phyloP scores from a whole-genome alignment of 768 basidiomycete genomes.

The Infundibulicybe gibba region DNA sequence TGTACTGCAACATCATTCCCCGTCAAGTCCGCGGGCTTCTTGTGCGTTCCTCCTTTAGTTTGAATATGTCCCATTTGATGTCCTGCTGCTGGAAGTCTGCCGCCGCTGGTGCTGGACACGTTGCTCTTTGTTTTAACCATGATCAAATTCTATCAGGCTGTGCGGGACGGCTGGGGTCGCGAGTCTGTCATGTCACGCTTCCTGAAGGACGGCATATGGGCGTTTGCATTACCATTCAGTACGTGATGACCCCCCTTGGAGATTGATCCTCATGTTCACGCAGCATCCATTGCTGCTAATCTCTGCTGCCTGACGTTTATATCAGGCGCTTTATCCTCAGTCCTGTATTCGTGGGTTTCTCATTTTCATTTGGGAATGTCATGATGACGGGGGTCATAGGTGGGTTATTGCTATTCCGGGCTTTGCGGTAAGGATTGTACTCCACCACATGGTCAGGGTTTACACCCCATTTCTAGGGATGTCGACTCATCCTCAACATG shows the following conservation, averaged over 20 bases:
- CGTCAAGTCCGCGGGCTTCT: conserved; percentile 7
- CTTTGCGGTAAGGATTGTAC: conserved; percentile 12
- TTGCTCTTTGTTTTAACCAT: conserved; percentile 19
- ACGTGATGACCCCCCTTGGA: background rate
- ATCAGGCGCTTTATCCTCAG: conserved; percentile 11
- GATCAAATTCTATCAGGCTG: conserved; percentile 17
- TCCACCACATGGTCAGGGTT: background rate
- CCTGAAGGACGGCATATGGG: conserved; percentile 21
- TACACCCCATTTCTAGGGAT: conserved; percentile 9
- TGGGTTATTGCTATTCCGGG: conserved; percentile 19
- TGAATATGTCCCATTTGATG: background rate
- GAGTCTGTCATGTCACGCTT: conserved; percentile 18
- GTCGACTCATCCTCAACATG: conserved; percentile 20
- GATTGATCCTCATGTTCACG: background rate
- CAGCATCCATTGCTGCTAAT: conserved; percentile 14
- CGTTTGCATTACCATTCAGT: conserved; percentile 19
- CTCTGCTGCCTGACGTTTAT: conserved; percentile 11
- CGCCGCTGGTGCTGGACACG: conserved; percentile 16
- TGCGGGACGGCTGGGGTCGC: conserved; percentile 18
- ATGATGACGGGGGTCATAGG: conserved; percentile 4
- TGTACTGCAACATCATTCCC: conserved; percentile 16
- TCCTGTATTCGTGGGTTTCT: conserved; percentile 14
- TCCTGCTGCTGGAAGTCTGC: conserved; percentile 4
- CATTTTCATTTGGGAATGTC: background rate
- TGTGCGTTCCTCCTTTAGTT: conserved; percentile 10